Conservation (phyloP, 2,329 filamentous ascomycete genomes). For the Pseudovirgaria hyperparasitica region DNA sequence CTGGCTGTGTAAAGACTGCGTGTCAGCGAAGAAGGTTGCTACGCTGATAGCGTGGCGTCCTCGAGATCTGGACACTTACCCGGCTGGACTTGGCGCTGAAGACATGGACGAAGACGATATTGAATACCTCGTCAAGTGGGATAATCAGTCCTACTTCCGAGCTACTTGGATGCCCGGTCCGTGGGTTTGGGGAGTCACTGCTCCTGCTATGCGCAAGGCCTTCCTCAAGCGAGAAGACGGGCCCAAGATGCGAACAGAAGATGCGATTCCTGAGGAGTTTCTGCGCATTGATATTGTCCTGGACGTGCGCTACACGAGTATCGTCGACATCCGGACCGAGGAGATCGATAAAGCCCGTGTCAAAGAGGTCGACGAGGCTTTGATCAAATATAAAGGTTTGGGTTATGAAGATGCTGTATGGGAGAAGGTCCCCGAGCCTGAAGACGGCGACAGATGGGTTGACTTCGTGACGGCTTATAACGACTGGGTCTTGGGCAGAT, state of each 20-base stretch:
- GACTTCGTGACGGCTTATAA: constrained; percentile 76
- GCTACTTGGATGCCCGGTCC: constrained; percentile 78
- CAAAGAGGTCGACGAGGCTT: constrained; percentile 56
- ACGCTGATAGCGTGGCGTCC: constrained; percentile 85
- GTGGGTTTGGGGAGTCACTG: constrained; percentile 69
- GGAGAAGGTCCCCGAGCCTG: constrained; percentile 61
- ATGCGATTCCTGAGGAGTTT: constrained; percentile 80
- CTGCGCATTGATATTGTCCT: constrained; percentile 83
- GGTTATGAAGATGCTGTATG: constrained; percentile 84
- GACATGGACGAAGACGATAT: constrained; percentile 63
- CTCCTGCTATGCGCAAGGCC: constrained; percentile 51
- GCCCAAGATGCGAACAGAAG: constrained; percentile 57
- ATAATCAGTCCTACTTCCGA: constrained; percentile 64
- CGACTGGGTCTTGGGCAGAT: constrained; percentile 70
- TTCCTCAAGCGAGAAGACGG: constrained; percentile 61
- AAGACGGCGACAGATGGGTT: constrained; percentile 56
- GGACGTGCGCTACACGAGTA: constrained; percentile 55
- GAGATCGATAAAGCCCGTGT: constrained; percentile 61
- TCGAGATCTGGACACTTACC: constrained; percentile 42
- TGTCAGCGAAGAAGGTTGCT: constrained; percentile 54
- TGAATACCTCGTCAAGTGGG: constrained; percentile 89
- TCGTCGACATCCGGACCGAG: constrained; percentile 46
- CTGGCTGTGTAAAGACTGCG: constrained; percentile 75
- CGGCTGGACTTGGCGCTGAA: constrained; percentile 38
- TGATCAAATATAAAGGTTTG: constrained; percentile 87